phyloP scores from a whole-genome alignment of 176 grass and related monocot species.

The Aegilops tauschii region DNA sequence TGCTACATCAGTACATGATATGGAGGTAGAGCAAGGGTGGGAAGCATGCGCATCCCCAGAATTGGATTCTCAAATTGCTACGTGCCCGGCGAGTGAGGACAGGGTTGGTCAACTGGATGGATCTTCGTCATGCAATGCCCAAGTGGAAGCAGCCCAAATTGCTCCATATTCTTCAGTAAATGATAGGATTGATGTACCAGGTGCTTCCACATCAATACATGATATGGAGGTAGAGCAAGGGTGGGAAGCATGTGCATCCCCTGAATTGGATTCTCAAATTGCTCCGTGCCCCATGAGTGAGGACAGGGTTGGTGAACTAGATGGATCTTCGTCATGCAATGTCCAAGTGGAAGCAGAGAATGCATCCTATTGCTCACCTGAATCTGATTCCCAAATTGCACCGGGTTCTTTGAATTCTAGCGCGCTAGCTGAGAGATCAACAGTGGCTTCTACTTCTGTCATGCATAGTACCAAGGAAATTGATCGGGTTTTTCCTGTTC shows the following conservation, averaged over 20 bases:
- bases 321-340: slow-evolving; percentile 9
- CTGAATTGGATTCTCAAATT: slow-evolving; percentile 22
- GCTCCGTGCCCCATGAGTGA: slow-evolving; percentile 1
- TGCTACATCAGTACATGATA: background rate
- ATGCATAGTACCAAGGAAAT: slow-evolving; percentile 12
- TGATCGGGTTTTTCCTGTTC: slow-evolving; percentile 3
- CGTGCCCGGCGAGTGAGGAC: slow-evolving; percentile 5
- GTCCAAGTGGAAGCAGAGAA: background rate
- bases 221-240: slow-evolving; percentile 3
- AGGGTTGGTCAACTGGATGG: slow-evolving; percentile 27
- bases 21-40: slow-evolving; percentile 18
- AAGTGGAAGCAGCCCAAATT: background rate
- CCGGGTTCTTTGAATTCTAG: slow-evolving; percentile 26
- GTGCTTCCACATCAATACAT: slow-evolving; percentile 8
- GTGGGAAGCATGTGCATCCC: slow-evolving; percentile 24
- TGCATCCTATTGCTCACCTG: slow-evolving; percentile 6
- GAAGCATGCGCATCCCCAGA: slow-evolving; percentile 19
- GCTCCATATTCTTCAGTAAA: slow-evolving; percentile 15
- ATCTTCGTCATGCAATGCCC: background rate
- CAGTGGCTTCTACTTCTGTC: background rate
- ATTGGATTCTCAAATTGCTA: slow-evolving; percentile 14
- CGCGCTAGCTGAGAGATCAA: slow-evolving; percentile 24
- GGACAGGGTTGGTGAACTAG: slow-evolving; percentile 25
- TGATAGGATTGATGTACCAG: slow-evolving; percentile 12
- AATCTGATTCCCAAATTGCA: slow-evolving; percentile 22